Percentiles rank a stretch among this genome's conserved stretches.
These are phyloP conservation scores for Cerrena zonata DNA, from an alignment of 1,284 basidiomycete genomes.

Conservation along the genomic window DNA sequence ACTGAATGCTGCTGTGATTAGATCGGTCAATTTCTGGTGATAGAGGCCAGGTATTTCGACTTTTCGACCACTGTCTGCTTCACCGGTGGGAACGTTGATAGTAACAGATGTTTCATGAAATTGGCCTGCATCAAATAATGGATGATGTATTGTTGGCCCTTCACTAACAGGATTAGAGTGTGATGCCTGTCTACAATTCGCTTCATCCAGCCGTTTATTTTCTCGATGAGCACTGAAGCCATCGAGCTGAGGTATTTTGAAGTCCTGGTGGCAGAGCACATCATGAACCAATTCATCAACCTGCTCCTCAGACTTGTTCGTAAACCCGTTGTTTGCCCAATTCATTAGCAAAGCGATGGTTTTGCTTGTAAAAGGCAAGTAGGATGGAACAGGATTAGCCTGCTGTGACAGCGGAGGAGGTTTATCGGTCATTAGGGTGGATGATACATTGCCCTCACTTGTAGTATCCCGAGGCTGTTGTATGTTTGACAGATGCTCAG, in stretches of 20 bases:
- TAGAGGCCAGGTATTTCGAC: not conserved
- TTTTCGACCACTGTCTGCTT: not conserved
- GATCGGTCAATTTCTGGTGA: not conserved
- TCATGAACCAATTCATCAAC: slow-evolving; percentile 16
- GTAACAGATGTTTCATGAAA: not conserved
- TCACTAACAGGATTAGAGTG: too few species aligned
- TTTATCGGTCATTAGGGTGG: too few species aligned
- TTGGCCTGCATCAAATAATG: not conserved
- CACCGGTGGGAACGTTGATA: not conserved
- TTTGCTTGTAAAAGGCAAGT: slow-evolving; percentile 12
- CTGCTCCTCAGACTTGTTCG: slow-evolving; percentile 13
- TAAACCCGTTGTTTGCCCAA: slow-evolving; percentile 11
- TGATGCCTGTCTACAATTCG: not conserved
- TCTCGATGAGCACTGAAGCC: slow-evolving; percentile 12
- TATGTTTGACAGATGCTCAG: not conserved
- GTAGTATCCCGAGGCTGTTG: not conserved
- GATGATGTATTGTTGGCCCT: not conserved
- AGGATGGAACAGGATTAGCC: too few species aligned
- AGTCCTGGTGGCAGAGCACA: slow-evolving; percentile 17
- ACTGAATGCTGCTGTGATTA: not conserved
- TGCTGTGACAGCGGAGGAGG: too few species aligned
- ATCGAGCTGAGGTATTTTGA: slow-evolving; percentile 12
- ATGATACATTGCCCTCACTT: not conserved
- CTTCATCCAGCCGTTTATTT: slow-evolving; percentile 4
- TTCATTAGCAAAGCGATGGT: slow-evolving; percentile 3